phyloP scores from a whole-genome alignment of 352 stramenopile species.

The Phytophthora citricola region DNA sequence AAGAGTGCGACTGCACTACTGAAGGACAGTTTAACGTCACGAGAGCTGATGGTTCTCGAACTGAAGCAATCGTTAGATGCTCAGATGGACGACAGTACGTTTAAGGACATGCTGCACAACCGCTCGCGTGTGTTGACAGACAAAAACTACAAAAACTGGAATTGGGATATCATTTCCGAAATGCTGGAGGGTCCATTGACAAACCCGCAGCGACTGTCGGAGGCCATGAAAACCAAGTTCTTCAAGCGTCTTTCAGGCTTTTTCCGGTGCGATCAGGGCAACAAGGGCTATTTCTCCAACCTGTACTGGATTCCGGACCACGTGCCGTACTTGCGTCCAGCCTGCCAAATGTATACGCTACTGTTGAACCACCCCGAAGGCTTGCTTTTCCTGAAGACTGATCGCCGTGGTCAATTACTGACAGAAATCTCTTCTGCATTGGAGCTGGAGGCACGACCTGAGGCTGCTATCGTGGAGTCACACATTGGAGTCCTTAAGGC shows the following conservation, averaged over 20 bases:
- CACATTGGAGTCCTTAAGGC: slow-evolving; percentile 89
- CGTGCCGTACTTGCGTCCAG: slow-evolving; percentile 85
- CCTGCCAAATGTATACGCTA: slow-evolving; percentile 92
- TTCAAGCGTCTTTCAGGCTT: slow-evolving; percentile 92
- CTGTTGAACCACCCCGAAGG: slow-evolving; percentile 89
- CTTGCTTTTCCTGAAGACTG: slow-evolving; percentile 88
- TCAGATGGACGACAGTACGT: slow-evolving; percentile 89
- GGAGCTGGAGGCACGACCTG: slow-evolving; percentile 83
- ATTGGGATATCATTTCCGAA: slow-evolving; percentile 92
- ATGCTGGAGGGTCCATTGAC: slow-evolving; percentile 87
- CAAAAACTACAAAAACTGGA: slow-evolving; percentile 93
- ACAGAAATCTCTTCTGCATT: slow-evolving; percentile 87
- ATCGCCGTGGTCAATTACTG: slow-evolving; percentile 82
- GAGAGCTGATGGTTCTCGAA: slow-evolving; percentile 88
- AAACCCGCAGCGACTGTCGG: slow-evolving; percentile 85
- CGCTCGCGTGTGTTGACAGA: slow-evolving; percentile 85
- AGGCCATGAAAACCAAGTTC: slow-evolving; percentile 94
- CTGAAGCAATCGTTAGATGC: slow-evolving; percentile 89
- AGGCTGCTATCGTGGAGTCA: slow-evolving; percentile 89
- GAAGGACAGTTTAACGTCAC: slow-evolving; percentile 80
- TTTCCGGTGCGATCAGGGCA: slow-evolving; percentile 89
- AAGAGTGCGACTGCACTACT: slow-evolving; percentile 49
- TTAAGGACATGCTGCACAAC: slow-evolving; percentile 91
- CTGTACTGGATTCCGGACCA: slow-evolving; percentile 92
- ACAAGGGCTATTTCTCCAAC: slow-evolving; percentile 91